Evolutionary conservation across 164 flowering plant species (phyloP).

Genomic region (Magnolia changhungtana): DNA sequence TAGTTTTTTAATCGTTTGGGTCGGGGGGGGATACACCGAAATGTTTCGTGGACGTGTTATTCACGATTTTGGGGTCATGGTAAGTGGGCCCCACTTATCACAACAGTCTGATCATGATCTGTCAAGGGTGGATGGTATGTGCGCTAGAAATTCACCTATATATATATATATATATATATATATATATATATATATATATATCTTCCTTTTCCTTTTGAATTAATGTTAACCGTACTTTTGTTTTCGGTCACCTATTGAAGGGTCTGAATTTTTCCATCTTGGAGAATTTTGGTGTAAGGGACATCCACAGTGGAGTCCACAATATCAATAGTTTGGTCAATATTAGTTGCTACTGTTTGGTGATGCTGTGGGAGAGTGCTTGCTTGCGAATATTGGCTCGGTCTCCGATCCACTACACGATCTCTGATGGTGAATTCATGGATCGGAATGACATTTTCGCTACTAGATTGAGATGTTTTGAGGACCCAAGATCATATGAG

Average conservation of each 20-base stretch:
- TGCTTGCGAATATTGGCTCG: background rate
- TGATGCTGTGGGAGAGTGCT: background rate
- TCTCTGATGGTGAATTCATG: background rate
- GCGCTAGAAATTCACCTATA: too few relatives aligned
- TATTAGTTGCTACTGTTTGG: background rate
- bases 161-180: too few relatives aligned
- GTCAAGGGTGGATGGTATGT: too few relatives aligned
- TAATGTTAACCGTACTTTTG: too few relatives aligned
- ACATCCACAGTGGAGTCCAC: too few relatives aligned
- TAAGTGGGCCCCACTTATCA: slow-evolving; percentile 1
- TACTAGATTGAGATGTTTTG: background rate
- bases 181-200: too few relatives aligned
- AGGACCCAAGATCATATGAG: background rate
- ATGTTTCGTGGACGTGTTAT: background rate
- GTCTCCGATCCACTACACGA: slow-evolving; percentile 2
- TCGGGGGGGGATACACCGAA: background rate
- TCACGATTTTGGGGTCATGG: background rate
- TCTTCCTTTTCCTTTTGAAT: too few relatives aligned
- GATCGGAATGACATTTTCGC: background rate
- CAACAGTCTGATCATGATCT: background rate
- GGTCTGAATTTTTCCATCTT: too few relatives aligned
- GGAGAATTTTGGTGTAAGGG: too few relatives aligned
- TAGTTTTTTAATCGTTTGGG: background rate
- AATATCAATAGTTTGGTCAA: too few relatives aligned
- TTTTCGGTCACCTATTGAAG: too few relatives aligned